Conservation (phyloP, 805 yeast species). For the Candida tibetensis region DNA sequence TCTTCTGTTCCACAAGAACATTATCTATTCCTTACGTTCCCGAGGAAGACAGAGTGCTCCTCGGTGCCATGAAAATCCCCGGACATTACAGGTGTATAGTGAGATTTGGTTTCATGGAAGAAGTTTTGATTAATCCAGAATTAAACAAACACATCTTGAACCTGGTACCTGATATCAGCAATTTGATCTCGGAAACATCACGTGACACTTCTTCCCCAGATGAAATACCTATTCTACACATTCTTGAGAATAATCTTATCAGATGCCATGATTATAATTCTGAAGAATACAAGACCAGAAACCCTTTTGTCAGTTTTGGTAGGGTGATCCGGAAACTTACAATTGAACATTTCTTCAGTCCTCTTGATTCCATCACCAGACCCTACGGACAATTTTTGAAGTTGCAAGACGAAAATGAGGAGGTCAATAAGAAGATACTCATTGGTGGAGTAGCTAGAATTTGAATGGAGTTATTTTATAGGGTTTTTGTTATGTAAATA, state of each 20-base stretch:
- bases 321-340: conserved; percentile 17
- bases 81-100: conserved; percentile 50
- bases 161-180: conserved; percentile 17
- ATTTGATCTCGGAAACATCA: conserved; percentile 9
- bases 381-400: conserved; percentile 19
- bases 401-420: conserved; percentile 20
- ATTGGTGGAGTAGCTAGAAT: conserved; percentile 28
- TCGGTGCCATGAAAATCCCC: conserved; percentile 39
- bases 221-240: conserved; percentile 23
- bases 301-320: conserved; percentile 11
- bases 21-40: conserved; percentile 42
- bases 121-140: conserved; percentile 18
- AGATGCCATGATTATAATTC: conserved; percentile 19
- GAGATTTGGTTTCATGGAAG: conserved; percentile 51
- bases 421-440: conserved; percentile 20
- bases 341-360: conserved; percentile 27
- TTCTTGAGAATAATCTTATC: conserved; percentile 29
- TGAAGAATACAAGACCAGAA: conserved; percentile 15
- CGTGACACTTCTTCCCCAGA: conserved; percentile 1
- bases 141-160: conserved; percentile 20
- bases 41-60: conserved; percentile 35
- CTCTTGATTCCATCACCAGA: conserved; percentile 19
- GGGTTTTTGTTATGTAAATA: too few relatives aligned
- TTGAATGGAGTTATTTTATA: conserved; percentile 1
- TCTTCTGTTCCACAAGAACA: conserved; percentile 43